phyloP scores from a whole-genome alignment of 2,329 filamentous ascomycete genomes.

The Lanzia echinophila region DNA sequence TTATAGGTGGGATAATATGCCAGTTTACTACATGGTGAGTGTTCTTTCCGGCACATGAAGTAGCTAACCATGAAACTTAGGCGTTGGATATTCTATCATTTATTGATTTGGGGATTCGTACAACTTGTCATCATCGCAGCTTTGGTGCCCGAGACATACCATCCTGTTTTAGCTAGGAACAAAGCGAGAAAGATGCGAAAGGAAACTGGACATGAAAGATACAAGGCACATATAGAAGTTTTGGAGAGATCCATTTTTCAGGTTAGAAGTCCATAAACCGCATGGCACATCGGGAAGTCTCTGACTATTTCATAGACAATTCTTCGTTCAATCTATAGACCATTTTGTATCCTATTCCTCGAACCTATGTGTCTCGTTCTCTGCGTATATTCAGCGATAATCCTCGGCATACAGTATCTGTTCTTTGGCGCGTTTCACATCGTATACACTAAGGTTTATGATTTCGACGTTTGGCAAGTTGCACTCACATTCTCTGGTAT shows the following conservation, averaged over 20 bases:
- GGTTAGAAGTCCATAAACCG: background rate
- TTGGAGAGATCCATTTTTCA: background rate
- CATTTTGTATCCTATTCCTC: conserved; percentile 68
- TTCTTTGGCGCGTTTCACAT: conserved; percentile 84
- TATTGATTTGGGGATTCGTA: conserved; percentile 51
- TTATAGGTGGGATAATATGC: conserved; percentile 77
- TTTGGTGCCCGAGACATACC: conserved; percentile 52
- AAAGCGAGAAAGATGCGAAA: conserved; percentile 26
- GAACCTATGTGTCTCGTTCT: conserved; percentile 81
- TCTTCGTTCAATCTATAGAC: conserved; percentile 49
- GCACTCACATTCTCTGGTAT: conserved; percentile 72
- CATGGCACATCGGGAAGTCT: background rate
- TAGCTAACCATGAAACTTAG: too few species aligned
- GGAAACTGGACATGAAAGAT: background rate
- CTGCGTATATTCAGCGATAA: conserved; percentile 71
- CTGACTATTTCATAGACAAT: conserved; percentile 31
- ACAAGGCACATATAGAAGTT: background rate
- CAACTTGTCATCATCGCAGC: conserved; percentile 46
- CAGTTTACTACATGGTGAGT: conserved; percentile 56
- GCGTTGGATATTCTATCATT: conserved; percentile 54
- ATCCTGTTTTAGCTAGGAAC: conserved; percentile 46
- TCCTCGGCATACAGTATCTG: conserved; percentile 78
- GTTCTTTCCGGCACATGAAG: too few species aligned
- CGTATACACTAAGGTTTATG: conserved; percentile 66
- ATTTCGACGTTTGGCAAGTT: conserved; percentile 68